Evolutionary conservation across 2,329 filamentous ascomycete species (phyloP).

Genomic region (Dactylellina drechsleri): DNA sequence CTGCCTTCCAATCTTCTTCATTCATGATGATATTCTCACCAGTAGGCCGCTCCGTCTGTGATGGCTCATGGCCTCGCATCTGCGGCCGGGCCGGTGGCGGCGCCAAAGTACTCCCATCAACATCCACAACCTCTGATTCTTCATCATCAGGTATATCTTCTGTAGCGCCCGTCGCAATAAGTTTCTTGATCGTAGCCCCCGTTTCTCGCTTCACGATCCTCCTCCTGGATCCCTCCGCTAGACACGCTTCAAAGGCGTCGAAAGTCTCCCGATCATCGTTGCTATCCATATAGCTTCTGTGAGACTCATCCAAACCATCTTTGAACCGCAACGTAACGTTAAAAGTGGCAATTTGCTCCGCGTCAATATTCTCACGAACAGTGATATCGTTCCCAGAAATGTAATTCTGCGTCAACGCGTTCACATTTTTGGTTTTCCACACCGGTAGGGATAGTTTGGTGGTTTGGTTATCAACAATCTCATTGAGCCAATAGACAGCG

Average conservation of each 20-base stretch:
- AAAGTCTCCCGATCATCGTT: conserved; percentile 92
- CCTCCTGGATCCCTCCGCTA: conserved; percentile 82
- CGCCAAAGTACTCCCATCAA: conserved; percentile 77
- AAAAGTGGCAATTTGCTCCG: conserved; percentile 82
- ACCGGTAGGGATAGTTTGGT: conserved; percentile 85
- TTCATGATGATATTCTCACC: conserved; percentile 54
- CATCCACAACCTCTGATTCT: conserved; percentile 75
- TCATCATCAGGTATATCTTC: conserved; percentile 82
- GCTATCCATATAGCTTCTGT: conserved; percentile 82
- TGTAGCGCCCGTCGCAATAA: conserved; percentile 83
- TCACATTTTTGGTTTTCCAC: conserved; percentile 80
- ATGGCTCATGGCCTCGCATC: conserved; percentile 71
- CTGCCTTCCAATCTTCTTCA: conserved; percentile 54
- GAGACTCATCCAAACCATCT: conserved; percentile 86
- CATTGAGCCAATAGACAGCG: conserved; percentile 84
- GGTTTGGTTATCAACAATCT: conserved; percentile 82
- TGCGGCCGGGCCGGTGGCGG: conserved; percentile 68
- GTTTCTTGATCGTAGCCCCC: conserved; percentile 74
- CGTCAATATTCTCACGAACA: conserved; percentile 76
- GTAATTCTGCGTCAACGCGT: conserved; percentile 88
- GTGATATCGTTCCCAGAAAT: conserved; percentile 81
- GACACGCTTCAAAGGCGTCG: conserved; percentile 92
- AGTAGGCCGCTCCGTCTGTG: conserved; percentile 58
- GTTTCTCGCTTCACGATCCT: conserved; percentile 78
- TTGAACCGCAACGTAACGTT: conserved; percentile 85